phyloP scores from a whole-genome alignment of 495 filamentous ascomycete genomes.

The Penicillium antarcticum region DNA sequence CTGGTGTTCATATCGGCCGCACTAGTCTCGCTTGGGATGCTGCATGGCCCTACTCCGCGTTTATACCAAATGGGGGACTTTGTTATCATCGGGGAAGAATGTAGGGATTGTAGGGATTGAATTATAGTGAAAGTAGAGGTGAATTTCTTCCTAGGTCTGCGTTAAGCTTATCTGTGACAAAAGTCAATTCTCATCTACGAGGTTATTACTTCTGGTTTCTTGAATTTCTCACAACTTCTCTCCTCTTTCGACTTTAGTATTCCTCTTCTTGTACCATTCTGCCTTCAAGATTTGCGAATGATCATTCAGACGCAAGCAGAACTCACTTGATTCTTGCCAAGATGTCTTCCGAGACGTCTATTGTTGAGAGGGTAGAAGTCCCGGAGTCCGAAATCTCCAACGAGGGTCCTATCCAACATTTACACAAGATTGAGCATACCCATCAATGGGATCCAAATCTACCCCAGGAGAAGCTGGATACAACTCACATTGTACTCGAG shows the following conservation, averaged over 20 bases:
- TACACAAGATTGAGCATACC: conserved; percentile 6
- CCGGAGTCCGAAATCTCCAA: not conserved
- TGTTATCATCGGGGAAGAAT: conserved; percentile 3
- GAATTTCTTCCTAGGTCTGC: too few relatives aligned
- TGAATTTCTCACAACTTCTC: too few relatives aligned
- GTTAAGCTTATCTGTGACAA: too few relatives aligned
- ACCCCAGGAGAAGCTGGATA: conserved; percentile 15
- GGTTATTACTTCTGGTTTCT: too few relatives aligned
- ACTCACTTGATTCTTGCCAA: not conserved
- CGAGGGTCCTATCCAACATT: conserved; percentile 1
- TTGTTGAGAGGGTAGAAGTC: not conserved
- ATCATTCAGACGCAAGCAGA: too few relatives aligned
- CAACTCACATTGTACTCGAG: conserved; percentile 11
- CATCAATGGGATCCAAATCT: conserved; percentile 24
- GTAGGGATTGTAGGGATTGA: too few relatives aligned
- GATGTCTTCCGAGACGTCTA: not conserved
- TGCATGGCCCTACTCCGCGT: conserved; percentile 15
- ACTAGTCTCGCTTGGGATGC: not conserved
- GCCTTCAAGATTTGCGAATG: too few relatives aligned
- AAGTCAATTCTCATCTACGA: too few relatives aligned
- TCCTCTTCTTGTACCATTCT: too few relatives aligned
- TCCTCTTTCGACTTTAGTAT: too few relatives aligned
- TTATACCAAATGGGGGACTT: conserved; percentile 14
- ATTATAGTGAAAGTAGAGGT: too few relatives aligned
- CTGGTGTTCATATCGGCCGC: conserved; percentile 1